Percentiles rank a stretch among this genome's conserved stretches.
Conservation (phyloP, 331 rosid genomes). For the Arachis monticola region DNA sequence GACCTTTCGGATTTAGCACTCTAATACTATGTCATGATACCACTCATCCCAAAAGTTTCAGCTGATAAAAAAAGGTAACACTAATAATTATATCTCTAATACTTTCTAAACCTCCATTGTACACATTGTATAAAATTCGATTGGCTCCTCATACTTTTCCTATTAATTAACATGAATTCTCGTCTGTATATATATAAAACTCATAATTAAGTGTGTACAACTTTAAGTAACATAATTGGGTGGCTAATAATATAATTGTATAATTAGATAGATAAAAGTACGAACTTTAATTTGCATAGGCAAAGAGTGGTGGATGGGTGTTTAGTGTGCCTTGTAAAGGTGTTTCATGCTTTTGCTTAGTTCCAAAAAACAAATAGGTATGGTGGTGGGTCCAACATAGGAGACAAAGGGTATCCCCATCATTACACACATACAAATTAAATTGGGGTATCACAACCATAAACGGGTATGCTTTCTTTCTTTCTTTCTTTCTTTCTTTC, state of each 20-base stretch:
- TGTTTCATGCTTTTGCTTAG: conserved; percentile 26
- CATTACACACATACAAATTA: conserved; percentile 58
- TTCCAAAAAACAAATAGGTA: conserved; percentile 33
- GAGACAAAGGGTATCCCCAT: conserved; percentile 83
- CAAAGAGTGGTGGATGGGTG: not conserved
- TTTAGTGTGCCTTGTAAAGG: conserved; percentile 34
- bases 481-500: no score
- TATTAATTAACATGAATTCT: not conserved
- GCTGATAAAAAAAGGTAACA: no score
- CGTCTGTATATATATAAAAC: no score
- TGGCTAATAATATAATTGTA: no score
- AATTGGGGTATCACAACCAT: conserved; percentile 51
- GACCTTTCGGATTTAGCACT: no score
- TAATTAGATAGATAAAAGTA: not conserved
- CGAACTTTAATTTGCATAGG: not conserved
- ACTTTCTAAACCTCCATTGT: no score
- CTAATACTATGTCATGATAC: no score
- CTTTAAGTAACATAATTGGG: not conserved
- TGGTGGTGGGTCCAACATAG: conserved; percentile 52
- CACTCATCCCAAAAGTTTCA: no score
- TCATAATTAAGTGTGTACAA: not conserved
- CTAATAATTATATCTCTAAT: no score
- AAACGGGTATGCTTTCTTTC: conserved; percentile 28
- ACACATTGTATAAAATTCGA: no score
- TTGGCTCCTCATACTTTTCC: no score